Evolutionary conservation across 176 grass and related monocot species (phyloP).

Genomic region (Rhynchospora tenuis): DNA sequence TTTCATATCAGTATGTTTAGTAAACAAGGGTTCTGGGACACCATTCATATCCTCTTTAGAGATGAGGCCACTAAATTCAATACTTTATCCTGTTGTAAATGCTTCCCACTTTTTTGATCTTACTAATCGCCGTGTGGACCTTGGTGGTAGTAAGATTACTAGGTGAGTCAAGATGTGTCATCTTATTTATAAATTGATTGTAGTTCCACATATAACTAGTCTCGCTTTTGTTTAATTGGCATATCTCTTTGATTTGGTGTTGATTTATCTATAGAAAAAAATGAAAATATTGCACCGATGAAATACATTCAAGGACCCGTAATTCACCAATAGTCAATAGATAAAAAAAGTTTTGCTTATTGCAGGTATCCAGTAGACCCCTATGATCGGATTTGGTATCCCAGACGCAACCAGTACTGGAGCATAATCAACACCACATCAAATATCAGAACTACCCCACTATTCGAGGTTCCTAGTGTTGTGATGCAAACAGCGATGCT

Average conservation of each 20-base stretch:
- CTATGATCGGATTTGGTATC: constrained; percentile 20
- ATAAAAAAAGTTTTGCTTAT: too few species aligned
- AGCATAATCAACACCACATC: not conserved
- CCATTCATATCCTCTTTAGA: constrained; percentile 22
- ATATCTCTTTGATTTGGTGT: too few species aligned
- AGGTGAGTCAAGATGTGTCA: not conserved
- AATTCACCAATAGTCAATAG: too few species aligned
- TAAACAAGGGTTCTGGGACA: constrained; percentile 3
- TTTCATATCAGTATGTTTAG: constrained; percentile 21
- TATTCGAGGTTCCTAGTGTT: not conserved
- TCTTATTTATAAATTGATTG: too few species aligned
- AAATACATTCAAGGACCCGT: too few species aligned
- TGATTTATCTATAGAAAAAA: too few species aligned
- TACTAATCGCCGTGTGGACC: not conserved
- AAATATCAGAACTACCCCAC: not conserved
- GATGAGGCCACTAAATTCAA: constrained; percentile 2
- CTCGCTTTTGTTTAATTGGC: too few species aligned
- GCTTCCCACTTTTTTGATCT: constrained; percentile 2
- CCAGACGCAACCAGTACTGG: not conserved
- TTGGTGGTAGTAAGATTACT: not conserved
- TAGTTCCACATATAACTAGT: too few species aligned
- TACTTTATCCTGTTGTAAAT: not conserved
- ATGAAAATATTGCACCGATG: too few species aligned
- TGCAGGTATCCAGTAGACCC: constrained; percentile 17
- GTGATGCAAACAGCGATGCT: constrained; percentile 7